Evolutionary conservation across 768 basidiomycete species (phyloP).

Genomic region (Termitomyces sp.): DNA sequence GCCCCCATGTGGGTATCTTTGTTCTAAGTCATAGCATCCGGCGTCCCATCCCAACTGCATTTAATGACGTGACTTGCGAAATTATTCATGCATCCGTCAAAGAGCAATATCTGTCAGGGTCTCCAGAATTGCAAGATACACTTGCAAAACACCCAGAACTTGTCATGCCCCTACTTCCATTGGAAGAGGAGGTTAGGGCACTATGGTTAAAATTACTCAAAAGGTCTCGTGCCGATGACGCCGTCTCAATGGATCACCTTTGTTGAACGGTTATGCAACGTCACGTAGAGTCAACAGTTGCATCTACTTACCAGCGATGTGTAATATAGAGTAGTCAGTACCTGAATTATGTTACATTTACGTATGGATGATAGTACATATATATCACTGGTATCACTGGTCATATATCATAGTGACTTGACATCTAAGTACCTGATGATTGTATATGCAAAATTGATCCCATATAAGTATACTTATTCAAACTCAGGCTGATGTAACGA

Average conservation of each 20-base stretch:
- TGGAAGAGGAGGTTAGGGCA: constrained; percentile 49
- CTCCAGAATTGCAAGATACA: constrained; percentile 27
- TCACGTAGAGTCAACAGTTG: no score
- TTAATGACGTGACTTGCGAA: constrained; percentile 51
- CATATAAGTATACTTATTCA: no score
- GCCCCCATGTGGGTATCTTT: constrained; percentile 56
- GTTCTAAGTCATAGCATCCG: constrained; percentile 37
- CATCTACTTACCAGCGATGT: no score
- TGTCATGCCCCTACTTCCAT: constrained; percentile 37
- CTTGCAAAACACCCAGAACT: constrained; percentile 42
- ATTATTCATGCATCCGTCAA: constrained; percentile 59
- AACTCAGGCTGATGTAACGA: no score
- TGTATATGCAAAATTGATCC: no score
- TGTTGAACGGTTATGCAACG: neutral
- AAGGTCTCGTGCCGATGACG: constrained; percentile 11
- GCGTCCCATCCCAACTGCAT: constrained; percentile 43
- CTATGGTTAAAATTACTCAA: constrained; percentile 39
- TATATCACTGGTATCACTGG: no score
- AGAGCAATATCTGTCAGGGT: constrained; percentile 33
- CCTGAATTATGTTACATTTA: no score
- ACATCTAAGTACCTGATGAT: no score
- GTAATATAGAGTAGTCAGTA: no score
- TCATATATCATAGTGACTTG: no score
- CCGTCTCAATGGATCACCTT: neutral
- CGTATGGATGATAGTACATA: no score